A percentile compares a stretch with the other conserved stretches of the same genome.
Evolutionary conservation across 148 eudicot genomes (phyloP).

Genomic region (Nepenthes gracilis): DNA sequence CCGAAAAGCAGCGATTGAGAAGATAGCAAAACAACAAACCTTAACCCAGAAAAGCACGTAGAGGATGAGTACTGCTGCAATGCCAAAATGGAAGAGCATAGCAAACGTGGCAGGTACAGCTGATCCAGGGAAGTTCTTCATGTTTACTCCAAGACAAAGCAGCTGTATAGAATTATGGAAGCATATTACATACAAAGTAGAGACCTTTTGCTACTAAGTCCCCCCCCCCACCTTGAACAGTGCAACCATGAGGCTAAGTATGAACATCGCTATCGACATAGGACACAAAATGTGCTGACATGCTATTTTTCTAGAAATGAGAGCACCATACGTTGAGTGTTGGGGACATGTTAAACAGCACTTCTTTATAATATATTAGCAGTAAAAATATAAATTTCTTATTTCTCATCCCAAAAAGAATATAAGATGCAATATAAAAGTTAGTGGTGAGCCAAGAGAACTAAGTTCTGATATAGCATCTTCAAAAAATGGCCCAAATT

Average conservation of each 20-base stretch:
- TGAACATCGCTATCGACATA: not conserved
- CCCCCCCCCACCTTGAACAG: not conserved
- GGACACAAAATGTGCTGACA: no score
- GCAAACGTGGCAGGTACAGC: constrained; percentile 63
- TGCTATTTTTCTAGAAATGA: no score
- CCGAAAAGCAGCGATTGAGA: not conserved
- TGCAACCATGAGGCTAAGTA: not conserved
- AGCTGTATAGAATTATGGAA: constrained; percentile 33
- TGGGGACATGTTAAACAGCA: no score
- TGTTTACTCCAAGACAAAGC: constrained; percentile 56
- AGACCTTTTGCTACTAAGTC: no score
- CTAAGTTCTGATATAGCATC: no score
- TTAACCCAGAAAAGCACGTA: constrained; percentile 84
- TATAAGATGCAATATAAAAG: no score
- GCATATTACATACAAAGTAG: not conserved
- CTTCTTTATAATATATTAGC: no score
- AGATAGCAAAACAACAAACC: constrained; percentile 27
- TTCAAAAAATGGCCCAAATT: no score
- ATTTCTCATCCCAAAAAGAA: no score
- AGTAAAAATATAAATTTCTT: no score
- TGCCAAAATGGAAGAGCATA: constrained; percentile 65
- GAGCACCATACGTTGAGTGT: no score
- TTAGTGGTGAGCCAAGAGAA: no score
- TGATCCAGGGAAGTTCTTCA: constrained; percentile 80
- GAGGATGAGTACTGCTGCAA: constrained; percentile 71